A percentile compares a stretch with the other conserved stretches of the same genome.
phyloP scores from a whole-genome alignment of 192 early-diverging fungal genomes.

The Mortierella claussenii region DNA sequence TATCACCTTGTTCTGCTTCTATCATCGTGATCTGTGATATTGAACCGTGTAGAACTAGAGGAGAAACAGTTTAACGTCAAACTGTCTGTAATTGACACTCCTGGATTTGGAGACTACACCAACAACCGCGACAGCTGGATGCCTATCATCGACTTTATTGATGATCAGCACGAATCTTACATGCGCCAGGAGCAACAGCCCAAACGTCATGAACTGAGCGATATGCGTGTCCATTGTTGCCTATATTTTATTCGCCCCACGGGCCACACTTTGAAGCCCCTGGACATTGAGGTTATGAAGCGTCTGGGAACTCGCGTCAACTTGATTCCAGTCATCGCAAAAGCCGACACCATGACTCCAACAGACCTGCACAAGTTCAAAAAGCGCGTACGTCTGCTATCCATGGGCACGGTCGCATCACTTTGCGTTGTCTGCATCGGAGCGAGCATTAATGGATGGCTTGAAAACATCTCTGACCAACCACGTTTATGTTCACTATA shows the following conservation, averaged over 20 bases:
- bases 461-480: no score
- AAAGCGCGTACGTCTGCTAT: constrained; percentile 86
- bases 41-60: constrained; percentile 75
- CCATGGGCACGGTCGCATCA: no score
- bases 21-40: background rate
- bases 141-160: constrained; percentile 97
- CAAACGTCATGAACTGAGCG: constrained; percentile 85
- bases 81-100: constrained; percentile 93
- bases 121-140: constrained; percentile 98
- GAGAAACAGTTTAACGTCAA: constrained; percentile 99
- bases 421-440: no score
- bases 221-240: constrained; percentile 97
- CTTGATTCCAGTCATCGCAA: constrained; percentile 97
- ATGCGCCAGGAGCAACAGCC: constrained; percentile 93
- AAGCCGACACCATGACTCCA: constrained; percentile 97
- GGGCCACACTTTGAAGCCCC: constrained; percentile 92
- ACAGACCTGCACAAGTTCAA: constrained; percentile 93
- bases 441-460: no score
- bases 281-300: constrained; percentile 99
- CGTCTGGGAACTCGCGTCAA: constrained; percentile 96
- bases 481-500: no score
- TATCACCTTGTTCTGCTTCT: constrained; percentile 2
- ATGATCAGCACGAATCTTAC: constrained; percentile 97
- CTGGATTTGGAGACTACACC: constrained; percentile 90
- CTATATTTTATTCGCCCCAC: constrained; percentile 99